phyloP scores from a whole-genome alignment of 169 alveolate species.

The Cryptosporidium ubiquitum region DNA sequence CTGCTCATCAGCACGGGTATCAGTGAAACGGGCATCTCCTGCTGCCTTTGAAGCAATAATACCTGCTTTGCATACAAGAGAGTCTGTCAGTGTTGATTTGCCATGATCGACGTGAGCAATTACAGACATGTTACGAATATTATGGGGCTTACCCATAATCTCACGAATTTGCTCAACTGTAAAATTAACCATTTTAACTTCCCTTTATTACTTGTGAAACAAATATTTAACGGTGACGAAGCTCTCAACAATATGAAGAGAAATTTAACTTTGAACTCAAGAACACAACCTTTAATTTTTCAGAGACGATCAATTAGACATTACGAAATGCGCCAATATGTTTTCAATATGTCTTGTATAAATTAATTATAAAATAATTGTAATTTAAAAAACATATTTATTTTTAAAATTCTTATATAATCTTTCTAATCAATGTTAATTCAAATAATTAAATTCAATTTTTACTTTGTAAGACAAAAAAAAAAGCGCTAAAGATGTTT shows the following conservation, averaged over 20 bases:
- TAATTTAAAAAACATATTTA: too few relatives aligned
- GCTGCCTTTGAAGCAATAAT: conserved; percentile 97
- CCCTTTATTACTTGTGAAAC: neutral
- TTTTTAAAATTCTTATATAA: neutral
- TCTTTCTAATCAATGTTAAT: too few relatives aligned
- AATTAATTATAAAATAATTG: neutral
- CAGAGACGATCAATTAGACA: conserved; percentile 9
- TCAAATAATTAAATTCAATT: too few relatives aligned
- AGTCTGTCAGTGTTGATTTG: conserved; percentile 98
- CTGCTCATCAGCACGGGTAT: conserved; percentile 99
- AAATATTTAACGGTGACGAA: neutral
- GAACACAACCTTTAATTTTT: neutral
- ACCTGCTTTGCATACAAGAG: conserved; percentile 98
- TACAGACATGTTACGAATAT: conserved; percentile 99
- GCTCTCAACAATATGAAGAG: neutral
- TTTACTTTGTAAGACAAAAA: neutral
- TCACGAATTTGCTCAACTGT: conserved; percentile 99
- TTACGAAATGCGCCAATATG: conserved; percentile 1
- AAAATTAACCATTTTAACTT: conserved; percentile 94
- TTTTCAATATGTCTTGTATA: neutral
- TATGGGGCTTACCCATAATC: conserved; percentile 97
- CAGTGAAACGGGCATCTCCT: conserved; percentile 99
- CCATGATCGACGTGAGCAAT: conserved; percentile 99
- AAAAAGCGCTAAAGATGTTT: neutral
- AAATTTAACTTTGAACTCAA: conserved; percentile 1